phyloP scores from a whole-genome alignment of 2,329 filamentous ascomycete species.

The Neopestalotiopsis sp. region DNA sequence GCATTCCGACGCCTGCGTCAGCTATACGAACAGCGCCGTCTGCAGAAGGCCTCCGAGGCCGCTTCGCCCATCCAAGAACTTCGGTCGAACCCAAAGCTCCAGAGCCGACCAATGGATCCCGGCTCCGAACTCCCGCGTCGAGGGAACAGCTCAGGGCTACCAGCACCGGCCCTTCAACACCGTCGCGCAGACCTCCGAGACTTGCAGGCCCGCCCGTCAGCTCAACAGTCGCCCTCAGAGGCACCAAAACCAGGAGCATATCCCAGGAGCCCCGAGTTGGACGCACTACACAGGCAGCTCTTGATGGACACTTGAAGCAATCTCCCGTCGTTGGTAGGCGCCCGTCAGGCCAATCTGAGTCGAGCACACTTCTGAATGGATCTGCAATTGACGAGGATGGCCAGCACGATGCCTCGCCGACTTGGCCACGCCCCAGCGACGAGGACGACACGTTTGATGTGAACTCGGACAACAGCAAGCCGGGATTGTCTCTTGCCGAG shows the following conservation, averaged over 20 bases:
- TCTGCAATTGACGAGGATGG: conserved; percentile 22
- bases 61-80: conserved; percentile 23
- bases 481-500: conserved; percentile 73
- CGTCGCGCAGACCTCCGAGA: conserved; percentile 29
- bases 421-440: conserved; percentile 25
- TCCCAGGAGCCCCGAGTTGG: conserved; percentile 25
- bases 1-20: conserved; percentile 22
- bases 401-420: conserved; percentile 26
- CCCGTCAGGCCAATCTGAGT: conserved; percentile 29
- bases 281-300: conserved; percentile 14
- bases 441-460: conserved; percentile 32
- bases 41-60: conserved; percentile 20
- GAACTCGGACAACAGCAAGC: conserved; percentile 23
- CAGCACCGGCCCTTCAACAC: conserved; percentile 23
- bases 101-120: conserved; percentile 23
- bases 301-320: conserved; percentile 29
- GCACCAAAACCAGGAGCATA: conserved; percentile 26
- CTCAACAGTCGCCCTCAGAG: conserved; percentile 27
- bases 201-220: conserved; percentile 26
- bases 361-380: conserved; percentile 22
- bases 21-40: conserved; percentile 24
- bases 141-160: conserved; percentile 30
- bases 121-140: conserved; percentile 31
- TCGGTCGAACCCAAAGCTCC: conserved; percentile 21
- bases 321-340: conserved; percentile 25